Base-by-base conservation (phyloP, 2,329 filamentous ascomycete species). In the Cladosporium sp. region DNA sequence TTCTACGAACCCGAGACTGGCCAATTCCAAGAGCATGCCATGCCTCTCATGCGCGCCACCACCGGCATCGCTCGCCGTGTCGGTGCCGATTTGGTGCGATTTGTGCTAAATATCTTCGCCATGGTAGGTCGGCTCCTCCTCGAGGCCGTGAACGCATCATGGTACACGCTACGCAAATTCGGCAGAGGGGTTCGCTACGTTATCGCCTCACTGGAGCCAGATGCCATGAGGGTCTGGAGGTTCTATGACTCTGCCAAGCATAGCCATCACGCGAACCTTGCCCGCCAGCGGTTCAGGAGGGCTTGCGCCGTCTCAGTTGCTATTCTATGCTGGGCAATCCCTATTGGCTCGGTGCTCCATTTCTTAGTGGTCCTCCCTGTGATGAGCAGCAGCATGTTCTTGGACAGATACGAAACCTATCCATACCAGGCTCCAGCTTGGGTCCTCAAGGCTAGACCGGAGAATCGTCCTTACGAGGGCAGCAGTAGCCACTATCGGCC, bases 401-500 rank as follows among this genome's bases (percentile, higher is more conserved):
- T 32, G 26, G 12, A 14, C 38, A 7, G 26, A 3, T 24, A 30
- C 41, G 47, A 36, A 10, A 34, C 54, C 30, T 30, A 47, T 36
- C 8, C 15, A 26, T 52, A 62, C 28, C 18, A 34, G 24, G 34
- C 41, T 32, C 61, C 61, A 8, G 24, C 10, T 7, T 64, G 61
- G 61, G 61, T 57, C 5, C 47, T 57, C 61, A 64, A 47, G 24
- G 61, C 61, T 8, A 36, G 30, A 32, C 47, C 59, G n/a, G 44
- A 64, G 51, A 64, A 64, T 14, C 61, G 61, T 14, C 51, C 15
- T 47, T 34, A 28, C 4, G 61, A 64, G 21, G 34, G 36, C 24
- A 64, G 61, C 36, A 64, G 51, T n/a, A 55, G 49, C 32, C 61
- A 64, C 24, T 64, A 64, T 18, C 15, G n/a, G 14, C 24, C 41